Conservation (phyloP, 371 early-diverging fungal genomes). For the Phascolomyces articulosus region DNA sequence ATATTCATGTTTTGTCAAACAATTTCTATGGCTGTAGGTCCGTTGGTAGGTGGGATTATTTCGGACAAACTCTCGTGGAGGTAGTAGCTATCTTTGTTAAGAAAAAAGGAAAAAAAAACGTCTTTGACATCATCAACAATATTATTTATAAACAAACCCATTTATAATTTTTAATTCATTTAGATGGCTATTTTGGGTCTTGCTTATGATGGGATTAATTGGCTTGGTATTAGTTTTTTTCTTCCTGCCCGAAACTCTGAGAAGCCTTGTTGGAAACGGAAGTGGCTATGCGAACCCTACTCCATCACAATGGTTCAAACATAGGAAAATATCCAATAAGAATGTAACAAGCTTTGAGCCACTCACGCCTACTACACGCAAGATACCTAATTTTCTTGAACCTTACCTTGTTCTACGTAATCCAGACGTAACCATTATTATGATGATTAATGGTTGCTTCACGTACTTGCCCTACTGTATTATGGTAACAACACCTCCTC, state of each 20-base stretch:
- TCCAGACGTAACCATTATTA: slow-evolving; percentile 14
- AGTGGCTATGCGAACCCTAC: slow-evolving; percentile 35
- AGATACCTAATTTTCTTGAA: slow-evolving; percentile 13
- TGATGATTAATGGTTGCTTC: slow-evolving; percentile 21
- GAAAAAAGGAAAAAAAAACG: no score
- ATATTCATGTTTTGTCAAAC: slow-evolving; percentile 46
- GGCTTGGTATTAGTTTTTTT: slow-evolving; percentile 47
- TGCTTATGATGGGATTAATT: slow-evolving; percentile 50
- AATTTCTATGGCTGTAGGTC: slow-evolving; percentile 50
- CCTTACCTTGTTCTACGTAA: slow-evolving; percentile 19
- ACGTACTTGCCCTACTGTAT: slow-evolving; percentile 21
- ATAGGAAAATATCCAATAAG: background rate
- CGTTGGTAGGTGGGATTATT: slow-evolving; percentile 36
- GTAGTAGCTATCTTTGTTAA: no score
- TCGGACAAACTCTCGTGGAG: slow-evolving; percentile 13
- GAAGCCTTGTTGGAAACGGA: slow-evolving; percentile 44
- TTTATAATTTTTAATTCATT: no score
- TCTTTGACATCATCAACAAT: no score
- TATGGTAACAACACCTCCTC: slow-evolving; percentile 24
- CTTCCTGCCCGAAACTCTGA: slow-evolving; percentile 65
- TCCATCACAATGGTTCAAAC: slow-evolving; percentile 22
- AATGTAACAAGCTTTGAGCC: no score
- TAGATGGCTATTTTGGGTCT: slow-evolving; percentile 57
- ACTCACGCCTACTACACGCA: background rate
- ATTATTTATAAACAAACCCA: no score